A percentile compares a stretch with the other conserved stretches of the same genome.
Evolutionary conservation across 1,284 basidiomycete genomes (phyloP).

Genomic region (Hypsizygus ulmarius): DNA sequence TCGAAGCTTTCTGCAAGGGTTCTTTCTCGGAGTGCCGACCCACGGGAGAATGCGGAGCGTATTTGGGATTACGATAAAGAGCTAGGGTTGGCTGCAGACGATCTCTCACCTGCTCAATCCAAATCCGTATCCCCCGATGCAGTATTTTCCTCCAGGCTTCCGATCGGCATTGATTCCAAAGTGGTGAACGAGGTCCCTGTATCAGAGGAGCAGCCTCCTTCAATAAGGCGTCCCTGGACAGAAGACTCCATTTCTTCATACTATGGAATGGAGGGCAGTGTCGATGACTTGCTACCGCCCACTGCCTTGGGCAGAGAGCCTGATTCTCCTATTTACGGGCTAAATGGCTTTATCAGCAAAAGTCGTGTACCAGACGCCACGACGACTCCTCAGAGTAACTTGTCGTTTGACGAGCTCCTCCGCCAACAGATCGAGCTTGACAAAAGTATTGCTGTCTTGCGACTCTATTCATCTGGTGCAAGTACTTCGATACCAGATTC

Average conservation of each 20-base stretch:
- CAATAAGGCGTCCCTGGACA: constrained; percentile 23
- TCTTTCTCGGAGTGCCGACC: constrained; percentile 23
- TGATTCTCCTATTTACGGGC: constrained; percentile 48
- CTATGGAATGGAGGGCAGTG: constrained; percentile 32
- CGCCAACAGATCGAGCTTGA: constrained; percentile 66
- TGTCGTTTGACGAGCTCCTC: constrained; percentile 50
- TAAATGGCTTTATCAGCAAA: constrained; percentile 37
- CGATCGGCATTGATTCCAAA: neutral
- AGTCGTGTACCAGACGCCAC: neutral
- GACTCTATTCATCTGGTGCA: constrained; percentile 41
- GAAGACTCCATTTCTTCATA: constrained; percentile 36
- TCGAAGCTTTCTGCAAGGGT: constrained; percentile 36
- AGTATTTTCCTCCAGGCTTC: neutral
- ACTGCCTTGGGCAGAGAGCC: constrained; percentile 17
- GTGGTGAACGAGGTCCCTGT: neutral
- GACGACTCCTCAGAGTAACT: constrained; percentile 18
- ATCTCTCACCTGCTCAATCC: neutral
- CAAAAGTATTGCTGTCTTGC: constrained; percentile 58
- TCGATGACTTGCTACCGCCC: constrained; percentile 13
- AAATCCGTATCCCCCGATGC: neutral
- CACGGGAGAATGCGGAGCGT: constrained; percentile 9
- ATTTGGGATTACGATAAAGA: constrained; percentile 26
- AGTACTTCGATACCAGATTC: neutral
- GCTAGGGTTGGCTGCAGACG: neutral
- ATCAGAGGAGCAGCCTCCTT: neutral